phyloP scores from a whole-genome alignment of 257 asterid species.

The Asclepias syriaca region DNA sequence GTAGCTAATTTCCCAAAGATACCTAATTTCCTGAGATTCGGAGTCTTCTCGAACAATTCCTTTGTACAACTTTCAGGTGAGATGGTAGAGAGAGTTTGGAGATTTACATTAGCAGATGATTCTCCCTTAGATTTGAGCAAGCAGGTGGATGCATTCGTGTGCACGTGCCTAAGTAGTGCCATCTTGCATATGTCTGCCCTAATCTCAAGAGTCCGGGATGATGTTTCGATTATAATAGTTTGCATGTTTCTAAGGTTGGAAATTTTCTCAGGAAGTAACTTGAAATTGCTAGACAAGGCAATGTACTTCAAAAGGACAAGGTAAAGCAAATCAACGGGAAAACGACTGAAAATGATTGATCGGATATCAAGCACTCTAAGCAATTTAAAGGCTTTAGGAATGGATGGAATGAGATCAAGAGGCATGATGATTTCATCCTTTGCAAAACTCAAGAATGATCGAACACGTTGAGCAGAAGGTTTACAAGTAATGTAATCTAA shows the following conservation, averaged over 20 bases:
- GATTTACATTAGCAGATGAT: background rate
- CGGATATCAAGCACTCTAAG: constrained; percentile 27
- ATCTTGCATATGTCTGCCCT: constrained; percentile 21
- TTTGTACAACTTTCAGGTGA: constrained; percentile 27
- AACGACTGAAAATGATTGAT: constrained; percentile 22
- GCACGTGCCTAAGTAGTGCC: constrained; percentile 22
- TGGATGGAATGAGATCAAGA: constrained; percentile 16
- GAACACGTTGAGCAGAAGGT: constrained; percentile 19
- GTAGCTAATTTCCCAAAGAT: constrained; percentile 15
- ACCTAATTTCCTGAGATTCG: constrained; percentile 21
- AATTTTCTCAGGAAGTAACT: constrained; percentile 14
- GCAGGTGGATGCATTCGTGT: constrained; percentile 21
- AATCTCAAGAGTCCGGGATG: constrained; percentile 13
- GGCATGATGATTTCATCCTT: constrained; percentile 14
- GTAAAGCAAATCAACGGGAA: constrained; percentile 18
- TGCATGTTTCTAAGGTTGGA: constrained; percentile 22
- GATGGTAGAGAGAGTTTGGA: constrained; percentile 21
- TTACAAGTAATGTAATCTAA: constrained; percentile 14
- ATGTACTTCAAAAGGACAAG: constrained; percentile 26
- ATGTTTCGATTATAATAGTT: constrained; percentile 20
- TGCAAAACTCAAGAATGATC: constrained; percentile 38
- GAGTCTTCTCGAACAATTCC: constrained; percentile 16
- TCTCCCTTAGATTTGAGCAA: constrained; percentile 6
- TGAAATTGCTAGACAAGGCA: constrained; percentile 17
- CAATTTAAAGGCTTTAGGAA: constrained; percentile 24